Evolutionary conservation across 176 grass and related monocot species (phyloP).

Genomic region (Aegilops umbellulata): DNA sequence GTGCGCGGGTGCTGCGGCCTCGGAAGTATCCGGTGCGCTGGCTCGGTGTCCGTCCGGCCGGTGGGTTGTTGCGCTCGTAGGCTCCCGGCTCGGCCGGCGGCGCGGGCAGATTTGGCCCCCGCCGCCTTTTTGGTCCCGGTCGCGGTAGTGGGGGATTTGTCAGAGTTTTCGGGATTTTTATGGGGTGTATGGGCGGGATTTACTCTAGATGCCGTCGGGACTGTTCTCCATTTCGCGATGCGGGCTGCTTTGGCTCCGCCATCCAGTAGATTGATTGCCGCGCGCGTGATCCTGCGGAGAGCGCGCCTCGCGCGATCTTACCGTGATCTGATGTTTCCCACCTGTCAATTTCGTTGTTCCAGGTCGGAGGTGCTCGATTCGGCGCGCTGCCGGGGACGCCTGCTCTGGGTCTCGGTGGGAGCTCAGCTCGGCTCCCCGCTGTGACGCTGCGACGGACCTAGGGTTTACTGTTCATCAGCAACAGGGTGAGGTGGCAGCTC

Average conservation of each 20-base stretch:
- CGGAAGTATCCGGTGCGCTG: neutral
- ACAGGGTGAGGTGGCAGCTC: neutral
- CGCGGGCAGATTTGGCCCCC: neutral
- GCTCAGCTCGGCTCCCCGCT: neutral
- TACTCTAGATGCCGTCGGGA: neutral
- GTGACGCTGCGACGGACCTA: neutral
- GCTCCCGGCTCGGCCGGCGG: neutral
- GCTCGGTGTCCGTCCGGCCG: too few species aligned
- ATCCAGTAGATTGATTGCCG: neutral
- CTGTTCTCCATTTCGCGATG: neutral
- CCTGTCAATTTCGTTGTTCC: neutral
- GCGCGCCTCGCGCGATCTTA: neutral
- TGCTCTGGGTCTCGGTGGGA: neutral
- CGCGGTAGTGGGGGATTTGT: neutral
- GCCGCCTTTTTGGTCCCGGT: neutral
- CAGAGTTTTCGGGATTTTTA: neutral
- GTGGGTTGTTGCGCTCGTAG: neutral
- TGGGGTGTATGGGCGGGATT: neutral
- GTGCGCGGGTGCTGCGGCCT: neutral
- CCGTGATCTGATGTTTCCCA: neutral
- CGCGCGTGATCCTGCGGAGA: neutral
- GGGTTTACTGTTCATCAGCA: conserved; percentile 27
- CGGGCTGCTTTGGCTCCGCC: neutral
- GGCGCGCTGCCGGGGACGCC: neutral
- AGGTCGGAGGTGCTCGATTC: conserved; percentile 23